Conservation (phyloP, 306 rosid species). For the Vigna radiata region DNA sequence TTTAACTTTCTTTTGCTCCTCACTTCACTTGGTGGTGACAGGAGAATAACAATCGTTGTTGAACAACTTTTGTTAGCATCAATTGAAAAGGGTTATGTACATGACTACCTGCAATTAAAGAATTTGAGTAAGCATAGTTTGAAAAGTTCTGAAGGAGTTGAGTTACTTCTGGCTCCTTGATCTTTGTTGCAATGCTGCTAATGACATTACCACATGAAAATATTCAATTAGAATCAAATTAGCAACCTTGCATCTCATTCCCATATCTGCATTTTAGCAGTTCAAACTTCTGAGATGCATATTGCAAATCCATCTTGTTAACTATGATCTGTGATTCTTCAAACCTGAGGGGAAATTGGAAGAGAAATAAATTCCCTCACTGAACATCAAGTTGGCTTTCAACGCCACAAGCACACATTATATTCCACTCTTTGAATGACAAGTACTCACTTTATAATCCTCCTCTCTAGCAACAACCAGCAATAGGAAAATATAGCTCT, state of each 20-base stretch:
- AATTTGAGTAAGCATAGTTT: constrained; percentile 44
- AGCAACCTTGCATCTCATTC: constrained; percentile 31
- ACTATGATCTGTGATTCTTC: constrained; percentile 15
- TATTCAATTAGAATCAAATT: constrained; percentile 22
- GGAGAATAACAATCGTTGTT: constrained; percentile 35
- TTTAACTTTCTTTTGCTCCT: constrained; percentile 26
- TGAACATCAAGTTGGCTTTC: constrained; percentile 16
- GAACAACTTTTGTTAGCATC: constrained; percentile 39
- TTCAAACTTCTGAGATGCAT: constrained; percentile 21
- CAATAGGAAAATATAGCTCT: constrained; percentile 57
- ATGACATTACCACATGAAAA: constrained; percentile 20
- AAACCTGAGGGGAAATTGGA: constrained; percentile 34
- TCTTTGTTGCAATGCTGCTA: constrained; percentile 35
- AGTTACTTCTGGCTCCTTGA: constrained; percentile 42
- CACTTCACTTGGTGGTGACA: constrained; percentile 25
- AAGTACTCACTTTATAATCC: constrained; percentile 26
- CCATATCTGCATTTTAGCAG: constrained; percentile 3
- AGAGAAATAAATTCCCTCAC: constrained; percentile 29
- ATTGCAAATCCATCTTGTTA: constrained; percentile 22
- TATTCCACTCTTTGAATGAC: constrained; percentile 18
- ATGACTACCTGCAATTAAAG: constrained; percentile 49
- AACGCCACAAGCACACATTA: background rate
- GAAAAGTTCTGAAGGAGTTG: constrained; percentile 22
- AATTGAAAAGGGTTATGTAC: constrained; percentile 40
- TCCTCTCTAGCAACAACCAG: constrained; percentile 59